Conservation (phyloP, 1,284 basidiomycete genomes). For the Pholiota adiposa region DNA sequence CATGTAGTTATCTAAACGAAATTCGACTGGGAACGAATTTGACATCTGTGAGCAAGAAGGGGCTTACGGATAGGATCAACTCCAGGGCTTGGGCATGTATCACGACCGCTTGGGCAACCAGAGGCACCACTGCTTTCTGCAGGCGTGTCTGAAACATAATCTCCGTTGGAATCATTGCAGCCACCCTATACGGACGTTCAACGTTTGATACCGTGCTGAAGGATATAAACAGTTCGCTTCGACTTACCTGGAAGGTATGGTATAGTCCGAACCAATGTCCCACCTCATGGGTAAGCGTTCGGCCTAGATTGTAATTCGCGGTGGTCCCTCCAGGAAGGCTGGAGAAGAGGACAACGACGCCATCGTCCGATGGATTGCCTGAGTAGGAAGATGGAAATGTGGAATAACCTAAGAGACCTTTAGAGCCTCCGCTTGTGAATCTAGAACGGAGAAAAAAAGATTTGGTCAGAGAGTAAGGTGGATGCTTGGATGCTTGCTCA, state of each 20-base stretch:
- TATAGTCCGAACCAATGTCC: constrained; percentile 45
- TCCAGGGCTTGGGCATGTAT: constrained; percentile 35
- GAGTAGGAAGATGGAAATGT: constrained; percentile 42
- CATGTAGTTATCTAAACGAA: constrained; percentile 39
- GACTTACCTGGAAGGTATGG: constrained; percentile 42
- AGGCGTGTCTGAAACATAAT: constrained; percentile 43
- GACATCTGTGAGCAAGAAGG: too few species aligned
- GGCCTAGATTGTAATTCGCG: constrained; percentile 37
- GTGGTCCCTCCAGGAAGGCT: constrained; percentile 45
- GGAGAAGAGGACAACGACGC: constrained; percentile 40
- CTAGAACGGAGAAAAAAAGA: neutral
- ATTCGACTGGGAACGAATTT: neutral
- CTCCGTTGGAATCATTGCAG: constrained; percentile 34
- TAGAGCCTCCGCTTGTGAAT: neutral
- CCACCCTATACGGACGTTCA: constrained; percentile 32
- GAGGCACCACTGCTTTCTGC: constrained; percentile 30
- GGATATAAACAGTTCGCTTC: neutral
- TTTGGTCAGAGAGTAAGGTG: neutral
- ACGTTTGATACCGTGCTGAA: neutral
- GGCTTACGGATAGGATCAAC: constrained; percentile 35
- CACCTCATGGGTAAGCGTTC: constrained; percentile 44
- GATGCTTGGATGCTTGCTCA: constrained; percentile 4
- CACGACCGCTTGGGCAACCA: constrained; percentile 35
- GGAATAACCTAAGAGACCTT: constrained; percentile 34
- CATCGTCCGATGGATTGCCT: constrained; percentile 36